Evolutionary conservation across 2,329 filamentous ascomycete genomes (phyloP).

Genomic region (Aspergillus luchuensis): DNA sequence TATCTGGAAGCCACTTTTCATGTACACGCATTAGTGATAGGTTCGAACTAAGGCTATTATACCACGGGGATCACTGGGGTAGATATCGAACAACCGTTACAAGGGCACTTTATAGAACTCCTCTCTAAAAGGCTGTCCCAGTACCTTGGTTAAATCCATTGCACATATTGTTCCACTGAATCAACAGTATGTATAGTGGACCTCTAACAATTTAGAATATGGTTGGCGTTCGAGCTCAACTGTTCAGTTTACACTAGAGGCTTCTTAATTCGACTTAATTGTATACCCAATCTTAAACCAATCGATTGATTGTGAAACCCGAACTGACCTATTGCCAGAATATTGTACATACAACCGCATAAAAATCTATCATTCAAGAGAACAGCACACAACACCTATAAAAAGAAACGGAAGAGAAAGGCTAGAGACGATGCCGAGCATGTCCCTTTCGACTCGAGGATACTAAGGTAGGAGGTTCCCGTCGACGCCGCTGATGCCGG

Average conservation of each 20-base stretch:
- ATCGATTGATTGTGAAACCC: not conserved
- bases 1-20: not conserved
- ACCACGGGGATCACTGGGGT: too few species aligned
- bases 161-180: too few species aligned
- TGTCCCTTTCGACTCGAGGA: constrained; percentile 25
- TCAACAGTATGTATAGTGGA: too few species aligned
- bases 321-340: constrained; percentile 12
- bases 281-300: not conserved
- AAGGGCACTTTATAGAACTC: too few species aligned
- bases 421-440: constrained; percentile 23
- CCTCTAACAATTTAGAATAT: too few species aligned
- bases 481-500: constrained; percentile 31
- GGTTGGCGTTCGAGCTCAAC: not conserved
- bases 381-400: constrained; percentile 15
- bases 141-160: too few species aligned
- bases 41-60: too few species aligned
- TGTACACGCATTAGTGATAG: not conserved
- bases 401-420: constrained; percentile 16
- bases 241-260: too few species aligned
- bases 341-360: constrained; percentile 27
- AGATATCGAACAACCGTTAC: too few species aligned
- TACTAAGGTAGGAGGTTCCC: constrained; percentile 20
- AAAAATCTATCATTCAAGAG: constrained; percentile 24
- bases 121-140: too few species aligned
- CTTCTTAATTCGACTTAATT: not conserved